Percentiles rank a stretch among this genome's conserved stretches.
Conservation (phyloP, 257 asterid species). For the Sherardia arvensis region DNA sequence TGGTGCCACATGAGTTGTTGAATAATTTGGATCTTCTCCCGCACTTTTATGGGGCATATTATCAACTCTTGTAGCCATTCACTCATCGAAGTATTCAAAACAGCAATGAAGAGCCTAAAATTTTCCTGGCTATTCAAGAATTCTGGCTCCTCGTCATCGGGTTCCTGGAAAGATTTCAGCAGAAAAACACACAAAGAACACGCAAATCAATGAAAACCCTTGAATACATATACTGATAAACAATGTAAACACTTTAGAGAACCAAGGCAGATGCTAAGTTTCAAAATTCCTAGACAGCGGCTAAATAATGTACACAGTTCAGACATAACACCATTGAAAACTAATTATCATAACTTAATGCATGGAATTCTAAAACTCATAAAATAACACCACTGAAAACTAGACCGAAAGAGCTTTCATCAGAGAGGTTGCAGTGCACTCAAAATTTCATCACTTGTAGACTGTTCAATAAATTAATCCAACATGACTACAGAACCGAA, state of each 20-base stretch:
- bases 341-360: no score
- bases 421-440: no score
- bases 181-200: background rate
- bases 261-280: background rate
- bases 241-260: background rate
- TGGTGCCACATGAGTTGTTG: slow-evolving; percentile 13
- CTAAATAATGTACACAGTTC: no score
- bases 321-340: no score
- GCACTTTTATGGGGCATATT: slow-evolving; percentile 14
- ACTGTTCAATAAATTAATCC: no score
- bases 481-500: no score
- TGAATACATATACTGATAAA: background rate
- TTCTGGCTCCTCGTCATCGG: slow-evolving; percentile 74
- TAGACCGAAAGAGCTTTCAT: no score
- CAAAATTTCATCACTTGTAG: no score
- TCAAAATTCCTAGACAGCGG: no score
- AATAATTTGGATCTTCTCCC: background rate
- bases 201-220: background rate
- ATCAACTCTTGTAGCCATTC: slow-evolving; percentile 27
- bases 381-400: no score
- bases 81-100: slow-evolving; percentile 21
- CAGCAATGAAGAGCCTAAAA: slow-evolving; percentile 17
- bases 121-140: slow-evolving; percentile 68
- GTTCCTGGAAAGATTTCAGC: slow-evolving; percentile 63
- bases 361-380: no score